Base-by-base conservation (phyloP, 495 filamentous ascomycete genomes). In the Ramalina intermedia region DNA sequence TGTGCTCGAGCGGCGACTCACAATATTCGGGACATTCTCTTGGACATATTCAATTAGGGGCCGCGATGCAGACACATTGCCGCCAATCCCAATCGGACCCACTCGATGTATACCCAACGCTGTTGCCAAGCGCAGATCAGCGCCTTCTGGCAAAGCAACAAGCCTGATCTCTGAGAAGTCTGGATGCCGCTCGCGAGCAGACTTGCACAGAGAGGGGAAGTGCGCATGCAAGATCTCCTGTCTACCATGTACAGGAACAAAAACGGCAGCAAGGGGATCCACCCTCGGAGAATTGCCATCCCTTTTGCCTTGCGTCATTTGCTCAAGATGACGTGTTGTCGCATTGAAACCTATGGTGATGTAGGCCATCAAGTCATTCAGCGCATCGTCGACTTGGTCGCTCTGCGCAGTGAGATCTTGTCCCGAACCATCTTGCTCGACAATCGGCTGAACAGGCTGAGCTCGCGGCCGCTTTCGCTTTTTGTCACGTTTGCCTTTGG, bases 281-380 rank as follows among this genome's bases (percentile, higher is more conserved):
- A 21, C 20, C 13, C 23, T 21, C 27, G 24, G 13, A 27, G 36
- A 33, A 23, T 43, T 37, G 33, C 46, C 14, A 9, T 44, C 47
- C 37, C 29, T 24, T 7, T 47, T n/a, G 9, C n/a, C 38, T 13
- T 52, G 42, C 8, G 69, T 63, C n/a, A 66, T 57, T 17, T 50
- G 41, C 51, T 78, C 69, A 1, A 85, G 67, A 47, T 60, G 63
- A n/a, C 71, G 68, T 13, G 70, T 76, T 41, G 80, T 70, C 43
- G 59, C 62, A 49, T 77, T 69, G 42, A 84, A 63, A 17, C 81
- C 80, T 36, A 83, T 58, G 5, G 77, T 72, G 37, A 84, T 47
- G 53, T 72, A 66, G 8, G 62, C 54, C n/a, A 63, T 55, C 29
- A 33, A 33, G 7, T 2, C 9, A 81, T 17, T 23, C 72, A 70